phyloP scores from a whole-genome alignment of 1,284 basidiomycete species.

The Coniferiporia sulphurascens region DNA sequence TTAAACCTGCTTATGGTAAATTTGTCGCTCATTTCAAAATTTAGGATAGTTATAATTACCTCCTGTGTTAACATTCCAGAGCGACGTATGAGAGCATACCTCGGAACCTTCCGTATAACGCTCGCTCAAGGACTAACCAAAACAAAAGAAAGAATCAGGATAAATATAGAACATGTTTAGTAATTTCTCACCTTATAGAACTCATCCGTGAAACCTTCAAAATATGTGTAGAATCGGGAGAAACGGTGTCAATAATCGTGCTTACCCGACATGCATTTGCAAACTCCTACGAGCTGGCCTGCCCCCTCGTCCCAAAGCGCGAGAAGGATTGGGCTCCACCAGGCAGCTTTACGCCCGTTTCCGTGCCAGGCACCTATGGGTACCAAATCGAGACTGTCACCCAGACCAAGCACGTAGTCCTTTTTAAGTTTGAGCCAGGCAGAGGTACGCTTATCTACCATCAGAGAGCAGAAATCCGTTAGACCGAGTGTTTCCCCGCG shows the following conservation, averaged over 20 bases:
- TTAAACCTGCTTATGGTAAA: conserved; percentile 46
- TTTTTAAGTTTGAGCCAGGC: conserved; percentile 87
- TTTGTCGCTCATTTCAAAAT: conserved; percentile 10
- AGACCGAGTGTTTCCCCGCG: conserved; percentile 1
- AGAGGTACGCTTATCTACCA: conserved; percentile 64
- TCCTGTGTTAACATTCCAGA: conserved; percentile 69
- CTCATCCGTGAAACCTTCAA: conserved; percentile 77
- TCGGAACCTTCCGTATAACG: conserved; percentile 64
- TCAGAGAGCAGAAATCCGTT: neutral
- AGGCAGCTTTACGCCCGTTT: conserved; percentile 85
- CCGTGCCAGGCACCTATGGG: conserved; percentile 89
- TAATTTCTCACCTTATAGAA: conserved; percentile 69
- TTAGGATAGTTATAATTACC: conserved; percentile 34
- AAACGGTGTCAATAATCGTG: conserved; percentile 10
- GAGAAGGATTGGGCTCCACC: conserved; percentile 91
- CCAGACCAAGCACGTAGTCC: conserved; percentile 63
- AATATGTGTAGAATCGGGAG: conserved; percentile 6
- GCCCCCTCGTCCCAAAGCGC: conserved; percentile 73
- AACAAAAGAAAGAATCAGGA: neutral
- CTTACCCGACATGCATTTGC: conserved; percentile 82
- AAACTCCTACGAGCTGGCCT: conserved; percentile 74
- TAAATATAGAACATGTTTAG: neutral
- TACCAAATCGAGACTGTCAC: conserved; percentile 54
- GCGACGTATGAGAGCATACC: conserved; percentile 54
- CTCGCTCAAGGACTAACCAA: conserved; percentile 47